Conservation (phyloP, 2,329 filamentous ascomycete genomes). For the Teratosphaeria zuluensis region DNA sequence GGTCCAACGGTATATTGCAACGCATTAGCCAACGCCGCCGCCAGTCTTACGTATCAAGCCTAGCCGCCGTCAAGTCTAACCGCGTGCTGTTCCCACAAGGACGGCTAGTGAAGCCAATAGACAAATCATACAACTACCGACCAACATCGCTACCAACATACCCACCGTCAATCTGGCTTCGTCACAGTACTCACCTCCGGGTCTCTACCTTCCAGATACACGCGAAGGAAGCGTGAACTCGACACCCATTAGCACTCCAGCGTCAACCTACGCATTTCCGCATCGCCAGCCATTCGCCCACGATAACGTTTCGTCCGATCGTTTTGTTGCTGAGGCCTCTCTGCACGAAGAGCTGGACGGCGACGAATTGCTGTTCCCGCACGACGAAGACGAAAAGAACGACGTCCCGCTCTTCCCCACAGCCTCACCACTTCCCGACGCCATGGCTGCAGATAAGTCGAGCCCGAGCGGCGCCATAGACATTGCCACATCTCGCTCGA, state of each 20-base stretch:
- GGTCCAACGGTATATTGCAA: neutral
- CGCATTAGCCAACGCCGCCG: neutral
- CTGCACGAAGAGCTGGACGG: slow-evolving; percentile 15
- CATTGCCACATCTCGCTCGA: slow-evolving; percentile 41
- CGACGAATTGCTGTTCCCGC: slow-evolving; percentile 24
- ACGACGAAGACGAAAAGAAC: slow-evolving; percentile 13
- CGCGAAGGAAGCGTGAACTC: slow-evolving; percentile 19
- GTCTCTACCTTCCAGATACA: slow-evolving; percentile 11
- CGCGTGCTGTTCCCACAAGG: neutral
- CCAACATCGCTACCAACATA: neutral
- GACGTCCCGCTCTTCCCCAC: slow-evolving; percentile 14
- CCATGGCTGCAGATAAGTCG: slow-evolving; percentile 10
- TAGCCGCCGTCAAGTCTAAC: neutral
- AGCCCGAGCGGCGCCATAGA: slow-evolving; percentile 51
- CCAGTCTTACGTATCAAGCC: neutral
- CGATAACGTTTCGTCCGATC: slow-evolving; percentile 4
- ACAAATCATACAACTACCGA: neutral
- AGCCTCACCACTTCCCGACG: slow-evolving; percentile 8
- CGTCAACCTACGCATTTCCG: slow-evolving; percentile 5
- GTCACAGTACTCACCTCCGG: slow-evolving; percentile 12
- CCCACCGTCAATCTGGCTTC: slow-evolving; percentile 9
- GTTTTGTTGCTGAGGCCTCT: slow-evolving; percentile 6
- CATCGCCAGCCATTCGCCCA: slow-evolving; percentile 6
- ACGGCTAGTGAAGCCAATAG: neutral
- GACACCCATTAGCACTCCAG: slow-evolving; percentile 18